phyloP scores from a whole-genome alignment of 1,284 basidiomycete species.

The Malassezia equina region DNA sequence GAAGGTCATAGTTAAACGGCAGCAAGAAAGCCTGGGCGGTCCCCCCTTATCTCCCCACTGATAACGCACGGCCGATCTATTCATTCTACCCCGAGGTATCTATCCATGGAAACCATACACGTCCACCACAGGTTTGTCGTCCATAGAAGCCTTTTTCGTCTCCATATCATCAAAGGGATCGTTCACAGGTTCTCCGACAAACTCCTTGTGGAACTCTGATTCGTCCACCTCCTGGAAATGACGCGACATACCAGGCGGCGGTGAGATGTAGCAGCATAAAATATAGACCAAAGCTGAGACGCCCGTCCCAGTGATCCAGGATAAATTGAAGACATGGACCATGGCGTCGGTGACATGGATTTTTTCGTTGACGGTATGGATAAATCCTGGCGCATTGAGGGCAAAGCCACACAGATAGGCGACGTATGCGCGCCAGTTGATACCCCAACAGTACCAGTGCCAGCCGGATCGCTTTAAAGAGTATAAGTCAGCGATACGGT shows the following conservation, averaged over 20 bases:
- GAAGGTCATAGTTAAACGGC: not conserved
- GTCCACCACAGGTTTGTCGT: not conserved
- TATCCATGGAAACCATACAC: not conserved
- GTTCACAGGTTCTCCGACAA: not conserved
- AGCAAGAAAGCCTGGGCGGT: not conserved
- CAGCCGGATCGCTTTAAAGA: conserved; percentile 45
- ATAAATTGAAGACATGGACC: conserved; percentile 2
- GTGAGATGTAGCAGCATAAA: not conserved
- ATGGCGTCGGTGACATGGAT: not conserved
- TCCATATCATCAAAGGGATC: not conserved
- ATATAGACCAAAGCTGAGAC: conserved; percentile 1
- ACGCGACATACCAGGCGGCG: conserved; percentile 4
- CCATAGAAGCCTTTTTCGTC: not conserved
- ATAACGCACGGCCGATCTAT: not conserved
- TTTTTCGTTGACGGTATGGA: not conserved
- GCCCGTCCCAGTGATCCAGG: conserved; percentile 8
- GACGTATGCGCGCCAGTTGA: conserved; percentile 58
- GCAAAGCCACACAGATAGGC: conserved; percentile 67
- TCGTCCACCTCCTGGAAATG: conserved; percentile 7
- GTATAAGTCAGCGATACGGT: conserved; percentile 65
- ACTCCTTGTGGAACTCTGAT: not conserved
- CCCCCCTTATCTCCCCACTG: not conserved
- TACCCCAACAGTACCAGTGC: conserved; percentile 67
- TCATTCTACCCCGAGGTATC: not conserved
- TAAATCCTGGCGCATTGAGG: conserved; percentile 66